phyloP scores from a whole-genome alignment of 371 early-diverging fungal species.

The Actinomucor elegans region DNA sequence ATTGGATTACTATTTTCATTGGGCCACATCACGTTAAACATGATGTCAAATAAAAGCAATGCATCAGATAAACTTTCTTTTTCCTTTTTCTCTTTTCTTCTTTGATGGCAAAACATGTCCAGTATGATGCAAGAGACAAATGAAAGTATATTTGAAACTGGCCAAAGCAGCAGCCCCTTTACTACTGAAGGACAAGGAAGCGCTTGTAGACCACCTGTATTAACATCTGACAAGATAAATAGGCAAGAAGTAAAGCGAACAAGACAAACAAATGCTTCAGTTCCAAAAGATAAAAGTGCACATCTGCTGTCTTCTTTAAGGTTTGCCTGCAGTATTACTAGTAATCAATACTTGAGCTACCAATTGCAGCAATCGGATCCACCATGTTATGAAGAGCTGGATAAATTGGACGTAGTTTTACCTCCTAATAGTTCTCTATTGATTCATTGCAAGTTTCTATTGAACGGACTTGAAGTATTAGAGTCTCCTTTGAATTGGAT shows the following conservation, averaged over 20 bases:
- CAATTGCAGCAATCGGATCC: neutral
- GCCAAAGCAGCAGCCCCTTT: too few species aligned
- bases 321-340: slow-evolving; percentile 3
- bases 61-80: too few species aligned
- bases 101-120: too few species aligned
- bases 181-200: neutral
- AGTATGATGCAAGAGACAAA: too few species aligned
- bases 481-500: slow-evolving; percentile 12
- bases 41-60: too few species aligned
- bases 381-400: too few species aligned
- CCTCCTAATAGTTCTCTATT: neutral
- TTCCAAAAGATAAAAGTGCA: neutral
- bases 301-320: neutral
- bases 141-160: too few species aligned
- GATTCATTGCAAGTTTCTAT: neutral
- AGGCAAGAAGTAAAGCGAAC: neutral
- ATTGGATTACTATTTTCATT: too few species aligned
- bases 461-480: slow-evolving; percentile 10
- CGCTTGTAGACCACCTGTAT: neutral
- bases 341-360: slow-evolving; percentile 3
- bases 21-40: too few species aligned
- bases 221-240: neutral
- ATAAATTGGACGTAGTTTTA: slow-evolving; percentile 12
- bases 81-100: too few species aligned
- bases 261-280: neutral